phyloP scores from a whole-genome alignment of 2,329 filamentous ascomycete species.

The Colletotrichum filicis region DNA sequence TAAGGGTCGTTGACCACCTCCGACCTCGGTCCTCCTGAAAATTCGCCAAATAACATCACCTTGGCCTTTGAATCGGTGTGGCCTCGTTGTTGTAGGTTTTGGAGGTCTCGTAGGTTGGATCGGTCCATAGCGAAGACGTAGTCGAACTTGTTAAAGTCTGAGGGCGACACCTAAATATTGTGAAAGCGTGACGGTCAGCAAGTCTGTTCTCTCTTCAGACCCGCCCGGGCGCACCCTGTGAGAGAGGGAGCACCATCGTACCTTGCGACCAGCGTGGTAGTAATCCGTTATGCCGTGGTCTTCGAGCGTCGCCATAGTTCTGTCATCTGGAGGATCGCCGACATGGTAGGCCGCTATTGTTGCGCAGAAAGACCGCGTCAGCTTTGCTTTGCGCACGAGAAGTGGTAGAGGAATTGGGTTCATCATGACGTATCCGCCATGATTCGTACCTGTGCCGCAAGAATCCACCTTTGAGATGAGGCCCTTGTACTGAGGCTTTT shows the following conservation, averaged over 20 bases:
- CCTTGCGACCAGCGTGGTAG: conserved; percentile 79
- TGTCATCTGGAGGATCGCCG: conserved; percentile 79
- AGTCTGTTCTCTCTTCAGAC: not conserved
- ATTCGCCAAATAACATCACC: conserved; percentile 87
- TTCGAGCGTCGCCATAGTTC: conserved; percentile 83
- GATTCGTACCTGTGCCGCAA: conserved; percentile 76
- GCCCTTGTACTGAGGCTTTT: conserved; percentile 67
- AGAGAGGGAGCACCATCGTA: conserved; percentile 50
- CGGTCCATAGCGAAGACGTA: conserved; percentile 97
- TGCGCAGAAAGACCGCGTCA: not conserved
- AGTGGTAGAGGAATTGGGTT: not conserved
- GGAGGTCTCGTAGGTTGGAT: conserved; percentile 79
- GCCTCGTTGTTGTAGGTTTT: conserved; percentile 67
- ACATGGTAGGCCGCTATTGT: conserved; percentile 80
- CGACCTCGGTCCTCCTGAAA: conserved; percentile 70
- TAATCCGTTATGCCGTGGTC: conserved; percentile 82
- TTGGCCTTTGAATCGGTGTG: conserved; percentile 69
- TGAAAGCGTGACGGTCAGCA: not conserved
- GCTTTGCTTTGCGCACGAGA: not conserved
- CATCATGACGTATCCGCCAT: conserved; percentile 29
- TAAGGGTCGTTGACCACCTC: conserved; percentile 91
- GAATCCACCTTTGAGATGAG: conserved; percentile 81
- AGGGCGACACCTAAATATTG: conserved; percentile 57
- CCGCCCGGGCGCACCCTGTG: conserved; percentile 4
- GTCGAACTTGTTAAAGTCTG: conserved; percentile 87